Percentiles rank a stretch among this genome's conserved stretches.
Evolutionary conservation across 106 monocot genomes (phyloP).

Genomic region (Xerophyta viscosa): DNA sequence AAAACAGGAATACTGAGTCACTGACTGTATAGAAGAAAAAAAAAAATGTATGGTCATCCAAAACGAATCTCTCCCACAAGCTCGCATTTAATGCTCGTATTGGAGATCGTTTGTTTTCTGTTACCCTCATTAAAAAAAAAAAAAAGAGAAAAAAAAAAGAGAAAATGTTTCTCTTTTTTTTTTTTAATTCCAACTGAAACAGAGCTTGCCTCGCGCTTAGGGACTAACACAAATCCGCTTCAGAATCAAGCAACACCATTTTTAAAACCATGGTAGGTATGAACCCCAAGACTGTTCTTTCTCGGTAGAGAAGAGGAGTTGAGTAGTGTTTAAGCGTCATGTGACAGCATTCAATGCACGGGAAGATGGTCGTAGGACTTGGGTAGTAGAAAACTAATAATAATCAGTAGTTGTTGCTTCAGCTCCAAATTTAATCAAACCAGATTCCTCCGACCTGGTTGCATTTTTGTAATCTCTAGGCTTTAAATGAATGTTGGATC

Average conservation of each 20-base stretch:
- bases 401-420: too few relatives aligned
- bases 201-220: slow-evolving; percentile 8
- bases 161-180: slow-evolving; percentile 17
- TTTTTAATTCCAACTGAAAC: slow-evolving; percentile 21
- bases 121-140: slow-evolving; percentile 10
- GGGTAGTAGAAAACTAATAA: slow-evolving; percentile 8
- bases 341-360: slow-evolving; percentile 23
- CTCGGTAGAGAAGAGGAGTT: neutral
- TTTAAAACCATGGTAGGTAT: slow-evolving; percentile 9
- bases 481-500: slow-evolving; percentile 38
- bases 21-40: too few relatives aligned
- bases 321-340: slow-evolving; percentile 9
- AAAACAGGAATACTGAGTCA: too few relatives aligned
- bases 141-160: slow-evolving; percentile 16
- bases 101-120: slow-evolving; percentile 11
- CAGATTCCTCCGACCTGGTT: slow-evolving; percentile 8
- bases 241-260: neutral
- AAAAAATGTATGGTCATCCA: neutral
- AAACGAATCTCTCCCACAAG: slow-evolving; percentile 14
- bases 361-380: slow-evolving; percentile 11
- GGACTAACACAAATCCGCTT: slow-evolving; percentile 1
- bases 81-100: slow-evolving; percentile 19
- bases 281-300: slow-evolving; percentile 17
- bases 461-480: slow-evolving; percentile 28
- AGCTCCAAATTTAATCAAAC: slow-evolving; percentile 4